phyloP scores from a whole-genome alignment of 352 stramenopile species.

The Phytophthora podocarpi region DNA sequence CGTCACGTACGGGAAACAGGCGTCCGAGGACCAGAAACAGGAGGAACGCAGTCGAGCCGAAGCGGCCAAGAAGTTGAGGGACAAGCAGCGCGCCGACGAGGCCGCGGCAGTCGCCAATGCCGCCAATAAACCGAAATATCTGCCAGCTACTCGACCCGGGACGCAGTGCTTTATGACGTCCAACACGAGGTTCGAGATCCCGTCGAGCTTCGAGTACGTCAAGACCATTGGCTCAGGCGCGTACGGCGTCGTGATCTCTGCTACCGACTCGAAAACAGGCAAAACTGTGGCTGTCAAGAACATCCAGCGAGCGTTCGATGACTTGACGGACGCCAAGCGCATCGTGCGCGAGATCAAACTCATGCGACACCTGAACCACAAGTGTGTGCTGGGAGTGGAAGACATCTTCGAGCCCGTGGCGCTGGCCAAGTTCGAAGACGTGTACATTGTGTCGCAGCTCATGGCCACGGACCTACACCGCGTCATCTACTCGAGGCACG shows the following conservation, averaged over 20 bases:
- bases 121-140: constrained; percentile 82
- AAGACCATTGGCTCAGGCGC: constrained; percentile 91
- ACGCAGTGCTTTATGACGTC: constrained; percentile 87
- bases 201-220: constrained; percentile 76
- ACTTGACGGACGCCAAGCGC: constrained; percentile 98
- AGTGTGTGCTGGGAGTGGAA: constrained; percentile 87
- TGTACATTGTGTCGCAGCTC: constrained; percentile 92
- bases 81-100: constrained; percentile 79
- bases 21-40: constrained; percentile 67
- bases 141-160: constrained; percentile 67
- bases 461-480: constrained; percentile 92
- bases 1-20: constrained; percentile 82
- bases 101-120: constrained; percentile 62
- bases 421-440: constrained; percentile 81
- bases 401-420: constrained; percentile 75
- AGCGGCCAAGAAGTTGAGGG: constrained; percentile 73
- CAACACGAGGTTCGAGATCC: constrained; percentile 86
- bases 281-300: constrained; percentile 93
- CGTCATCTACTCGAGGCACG: constrained; percentile 90
- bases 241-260: constrained; percentile 92
- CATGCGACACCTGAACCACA: constrained; percentile 91
- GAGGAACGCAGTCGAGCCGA: constrained; percentile 74
- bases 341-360: constrained; percentile 98
- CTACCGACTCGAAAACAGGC: constrained; percentile 45
- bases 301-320: constrained; percentile 94